Conservation (phyloP, 805 yeast genomes). For the Yamadazyma phyllophila region DNA sequence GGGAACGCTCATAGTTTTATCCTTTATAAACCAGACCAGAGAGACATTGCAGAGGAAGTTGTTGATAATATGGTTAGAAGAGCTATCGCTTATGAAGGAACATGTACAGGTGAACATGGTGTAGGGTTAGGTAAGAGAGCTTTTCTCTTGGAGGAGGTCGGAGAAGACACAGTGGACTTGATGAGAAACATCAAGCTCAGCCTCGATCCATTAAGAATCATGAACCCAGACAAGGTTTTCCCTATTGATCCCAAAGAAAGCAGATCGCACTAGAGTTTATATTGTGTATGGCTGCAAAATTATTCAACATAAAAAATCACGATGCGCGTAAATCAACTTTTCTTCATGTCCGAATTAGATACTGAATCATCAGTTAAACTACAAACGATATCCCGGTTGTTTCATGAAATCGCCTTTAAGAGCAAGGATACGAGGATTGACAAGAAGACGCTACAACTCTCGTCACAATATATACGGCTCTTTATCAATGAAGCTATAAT, state of each 20-base stretch:
- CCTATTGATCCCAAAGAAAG: conserved; percentile 56
- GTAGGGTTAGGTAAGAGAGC: conserved; percentile 74
- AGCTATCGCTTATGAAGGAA: conserved; percentile 52
- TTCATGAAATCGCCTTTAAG: conserved; percentile 50
- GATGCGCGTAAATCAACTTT: background rate
- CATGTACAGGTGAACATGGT: conserved; percentile 87
- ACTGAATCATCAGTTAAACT: conserved; percentile 7
- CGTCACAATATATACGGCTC: conserved; percentile 53
- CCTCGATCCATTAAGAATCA: conserved; percentile 64
- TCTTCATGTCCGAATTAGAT: background rate
- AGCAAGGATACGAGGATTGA: conserved; percentile 47
- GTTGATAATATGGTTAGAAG: conserved; percentile 27
- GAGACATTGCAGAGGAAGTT: conserved; percentile 35
- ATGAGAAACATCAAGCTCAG: conserved; percentile 73
- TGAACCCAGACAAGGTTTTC: conserved; percentile 78
- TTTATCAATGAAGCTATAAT: conserved; percentile 59
- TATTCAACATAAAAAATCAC: background rate
- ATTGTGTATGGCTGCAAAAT: conserved; percentile 5
- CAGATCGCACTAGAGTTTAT: conserved; percentile 6
- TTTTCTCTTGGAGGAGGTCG: conserved; percentile 59
- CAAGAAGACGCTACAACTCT: conserved; percentile 45
- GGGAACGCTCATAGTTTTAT: conserved; percentile 76
- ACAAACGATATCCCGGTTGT: conserved; percentile 47
- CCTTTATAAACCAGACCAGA: conserved; percentile 53
- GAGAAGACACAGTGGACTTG: conserved; percentile 58